Percentiles rank a stretch among this genome's conserved stretches.
Conservation (phyloP, 129 eudicot species). For the Saussurea involucrata region DNA sequence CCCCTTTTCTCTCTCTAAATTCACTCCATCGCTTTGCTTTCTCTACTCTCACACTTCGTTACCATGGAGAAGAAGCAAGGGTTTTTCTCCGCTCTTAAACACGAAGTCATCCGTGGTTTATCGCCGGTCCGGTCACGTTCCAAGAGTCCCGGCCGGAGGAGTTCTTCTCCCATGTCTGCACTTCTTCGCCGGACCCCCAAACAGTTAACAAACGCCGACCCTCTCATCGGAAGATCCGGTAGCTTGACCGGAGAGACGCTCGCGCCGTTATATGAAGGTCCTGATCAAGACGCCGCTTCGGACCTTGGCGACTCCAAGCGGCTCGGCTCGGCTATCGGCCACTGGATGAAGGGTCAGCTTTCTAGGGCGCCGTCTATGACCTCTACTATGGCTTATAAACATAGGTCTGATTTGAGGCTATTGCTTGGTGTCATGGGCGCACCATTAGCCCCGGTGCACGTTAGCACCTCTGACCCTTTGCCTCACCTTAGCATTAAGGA, state of each 20-base stretch:
- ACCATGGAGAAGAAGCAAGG: constrained; percentile 63
- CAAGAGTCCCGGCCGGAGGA: constrained; percentile 50
- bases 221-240: constrained; percentile 52
- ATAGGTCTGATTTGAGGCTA: constrained; percentile 74
- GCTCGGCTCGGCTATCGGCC: constrained; percentile 61
- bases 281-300: constrained; percentile 62
- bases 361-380: constrained; percentile 62
- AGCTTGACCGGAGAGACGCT: constrained; percentile 65
- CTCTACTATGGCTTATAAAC: constrained; percentile 37
- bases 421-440: constrained; percentile 95
- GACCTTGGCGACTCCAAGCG: constrained; percentile 73
- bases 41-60: neutral
- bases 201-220: constrained; percentile 28
- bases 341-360: constrained; percentile 77
- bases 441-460: constrained; percentile 80
- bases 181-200: constrained; percentile 41
- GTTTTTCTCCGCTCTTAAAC: constrained; percentile 69
- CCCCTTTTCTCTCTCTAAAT: constrained; percentile 24
- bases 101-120: constrained; percentile 77
- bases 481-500: constrained; percentile 84
- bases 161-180: constrained; percentile 37
- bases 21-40: neutral
- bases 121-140: constrained; percentile 75
- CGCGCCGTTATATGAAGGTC: constrained; percentile 73
- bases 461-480: constrained; percentile 58